These are phyloP conservation scores for Aspergillus arachidicola DNA, from an alignment of 2,329 filamentous ascomycete species.

Conservation along the genomic window DNA sequence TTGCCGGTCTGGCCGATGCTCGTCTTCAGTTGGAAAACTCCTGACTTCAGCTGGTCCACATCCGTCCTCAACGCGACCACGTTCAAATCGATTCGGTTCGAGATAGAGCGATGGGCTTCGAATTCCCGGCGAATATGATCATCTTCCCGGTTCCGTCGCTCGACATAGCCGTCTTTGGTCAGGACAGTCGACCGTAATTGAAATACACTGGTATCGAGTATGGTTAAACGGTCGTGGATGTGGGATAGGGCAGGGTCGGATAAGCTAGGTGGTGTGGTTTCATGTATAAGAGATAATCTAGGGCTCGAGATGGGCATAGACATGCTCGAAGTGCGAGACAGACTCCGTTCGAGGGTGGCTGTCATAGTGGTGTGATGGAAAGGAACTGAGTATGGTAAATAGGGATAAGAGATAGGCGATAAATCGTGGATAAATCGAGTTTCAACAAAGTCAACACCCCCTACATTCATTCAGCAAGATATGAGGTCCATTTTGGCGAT, in stretches of 20 bases:
- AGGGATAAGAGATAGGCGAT: not conserved
- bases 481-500: constrained; percentile 19
- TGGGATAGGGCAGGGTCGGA: constrained; percentile 39
- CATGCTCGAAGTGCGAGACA: constrained; percentile 41
- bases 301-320: constrained; percentile 41
- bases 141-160: constrained; percentile 44
- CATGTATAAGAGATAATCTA: constrained; percentile 36
- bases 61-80: constrained; percentile 39
- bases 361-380: constrained; percentile 31
- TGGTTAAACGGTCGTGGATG: constrained; percentile 42
- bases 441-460: constrained; percentile 5
- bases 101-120: constrained; percentile 37
- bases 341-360: constrained; percentile 38
- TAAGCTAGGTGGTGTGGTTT: constrained; percentile 36
- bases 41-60: constrained; percentile 39
- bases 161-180: constrained; percentile 43
- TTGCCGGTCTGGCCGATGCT: constrained; percentile 35
- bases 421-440: not conserved
- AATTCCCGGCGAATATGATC: constrained; percentile 44
- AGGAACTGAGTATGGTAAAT: constrained; percentile 1
- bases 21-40: constrained; percentile 38
- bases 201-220: constrained; percentile 40
- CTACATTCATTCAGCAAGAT: constrained; percentile 5
- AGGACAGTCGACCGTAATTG: constrained; percentile 42
- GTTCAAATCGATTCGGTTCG: constrained; percentile 38